Percentiles rank a stretch among this genome's conserved stretches.
phyloP scores from a whole-genome alignment of 202 grass and related monocot genomes.

The Carex arenaria region DNA sequence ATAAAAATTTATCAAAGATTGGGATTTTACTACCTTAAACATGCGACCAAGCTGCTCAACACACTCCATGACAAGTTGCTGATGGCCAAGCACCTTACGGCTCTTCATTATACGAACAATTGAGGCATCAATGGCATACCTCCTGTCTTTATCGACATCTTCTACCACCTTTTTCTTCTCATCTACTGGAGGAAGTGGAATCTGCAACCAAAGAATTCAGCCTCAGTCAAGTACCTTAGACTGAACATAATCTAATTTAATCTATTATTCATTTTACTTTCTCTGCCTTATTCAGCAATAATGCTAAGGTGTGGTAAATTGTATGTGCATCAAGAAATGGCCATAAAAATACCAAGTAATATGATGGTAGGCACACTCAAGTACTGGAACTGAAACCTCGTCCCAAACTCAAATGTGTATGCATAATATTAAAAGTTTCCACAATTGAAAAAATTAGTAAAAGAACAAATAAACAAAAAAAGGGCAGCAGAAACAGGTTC shows the following conservation, averaged over 20 bases:
- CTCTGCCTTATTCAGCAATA: not conserved
- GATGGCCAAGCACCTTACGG: conserved; percentile 84
- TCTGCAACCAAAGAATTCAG: conserved; percentile 33
- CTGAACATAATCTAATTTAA: conserved; percentile 5
- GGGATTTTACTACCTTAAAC: conserved; percentile 73
- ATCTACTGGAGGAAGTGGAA: conserved; percentile 91
- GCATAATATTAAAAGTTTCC: not conserved
- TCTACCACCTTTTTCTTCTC: conserved; percentile 99
- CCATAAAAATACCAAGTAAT: not conserved
- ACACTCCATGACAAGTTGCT: conserved; percentile 81
- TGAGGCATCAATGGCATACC: conserved; percentile 95
- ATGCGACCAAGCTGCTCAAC: conserved; percentile 96
- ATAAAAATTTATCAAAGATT: not conserved
- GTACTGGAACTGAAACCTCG: not conserved
- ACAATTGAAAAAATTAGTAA: not conserved
- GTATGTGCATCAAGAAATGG: not conserved
- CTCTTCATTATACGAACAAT: conserved; percentile 99
- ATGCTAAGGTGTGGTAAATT: not conserved
- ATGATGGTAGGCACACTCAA: not conserved
- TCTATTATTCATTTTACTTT: not conserved
- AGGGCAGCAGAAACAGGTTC: not conserved
- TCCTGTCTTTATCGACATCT: conserved; percentile 97
- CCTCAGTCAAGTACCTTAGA: not conserved
- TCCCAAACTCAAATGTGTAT: not conserved
- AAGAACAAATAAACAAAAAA: not conserved